Evolutionary conservation across 148 eudicot species (phyloP), one percentile per base, ranked within the genome.

Genomic region (Euryodendron excelsum): DNA sequence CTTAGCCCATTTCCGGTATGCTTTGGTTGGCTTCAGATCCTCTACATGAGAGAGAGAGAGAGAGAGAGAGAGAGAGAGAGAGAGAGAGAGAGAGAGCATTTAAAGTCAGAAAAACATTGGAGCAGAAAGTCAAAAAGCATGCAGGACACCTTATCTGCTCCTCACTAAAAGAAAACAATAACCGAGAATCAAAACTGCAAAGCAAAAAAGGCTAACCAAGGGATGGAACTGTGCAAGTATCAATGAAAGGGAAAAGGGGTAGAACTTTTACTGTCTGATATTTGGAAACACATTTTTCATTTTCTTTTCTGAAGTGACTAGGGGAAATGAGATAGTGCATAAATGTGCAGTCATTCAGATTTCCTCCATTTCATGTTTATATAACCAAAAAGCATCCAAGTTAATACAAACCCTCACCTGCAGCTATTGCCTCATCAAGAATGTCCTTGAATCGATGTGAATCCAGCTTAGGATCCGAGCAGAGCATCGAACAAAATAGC

Each of bases 401-500:
- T 27, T 45, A 61, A 65, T 4, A 37, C n/a, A 70, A 47, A 61
- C n/a, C 44, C 64, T 62, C 78, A 96, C 99, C 99, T 80, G 92
- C 81, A 84, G 91, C 84, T 78, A 96, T 90, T 59, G 98, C 92
- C 87, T 93, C 97, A 69, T 96, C 97, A 78, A 96, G 84, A 31
- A 93, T 87, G 85, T 93, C 98, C 85, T 91, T 96, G 85, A 90
- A 96, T 13, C 98, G 89, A 77, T 96, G 99, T 72, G 99, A 93
- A 86, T 96, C 99, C 81, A 96, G 84, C 83, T 79, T 87, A 47
- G 92, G 73, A 81, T 93, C 95, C 30, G 99, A 96, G 82, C 99
- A 96, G 62, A 96, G 77, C 99, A 96, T 92, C 61, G 92, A 90
- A 73, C 95, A 93, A 77, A 93, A 96, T 60, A 96, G 89, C 91